These are phyloP conservation scores for Hypomontagnella monticulosa DNA, from an alignment of 495 filamentous ascomycete genomes.

Conservation along the genomic window DNA sequence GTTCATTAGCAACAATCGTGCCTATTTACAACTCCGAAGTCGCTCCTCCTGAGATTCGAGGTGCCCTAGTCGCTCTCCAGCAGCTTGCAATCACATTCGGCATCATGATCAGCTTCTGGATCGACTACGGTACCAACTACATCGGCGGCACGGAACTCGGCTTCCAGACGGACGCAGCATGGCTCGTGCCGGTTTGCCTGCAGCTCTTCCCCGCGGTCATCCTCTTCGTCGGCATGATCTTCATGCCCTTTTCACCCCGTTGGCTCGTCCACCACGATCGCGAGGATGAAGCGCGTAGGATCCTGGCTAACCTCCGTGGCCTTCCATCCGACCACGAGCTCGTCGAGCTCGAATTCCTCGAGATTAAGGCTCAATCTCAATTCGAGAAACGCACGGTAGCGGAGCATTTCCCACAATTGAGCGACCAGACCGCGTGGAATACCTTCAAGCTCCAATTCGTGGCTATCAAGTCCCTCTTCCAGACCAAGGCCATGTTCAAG, in stretches of 20 bases:
- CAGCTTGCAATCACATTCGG: constrained; percentile 85
- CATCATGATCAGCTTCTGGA: constrained; percentile 88
- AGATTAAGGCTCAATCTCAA: constrained; percentile 81
- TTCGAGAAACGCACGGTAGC: constrained; percentile 80
- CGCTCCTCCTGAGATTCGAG: constrained; percentile 67
- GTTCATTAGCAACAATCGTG: constrained; percentile 72
- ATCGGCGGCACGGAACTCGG: constrained; percentile 73
- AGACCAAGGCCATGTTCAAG: constrained; percentile 76
- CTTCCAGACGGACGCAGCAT: constrained; percentile 72
- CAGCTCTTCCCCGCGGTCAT: constrained; percentile 69
- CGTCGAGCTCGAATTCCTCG: constrained; percentile 79
- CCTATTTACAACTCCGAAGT: constrained; percentile 78
- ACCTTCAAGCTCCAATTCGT: constrained; percentile 75
- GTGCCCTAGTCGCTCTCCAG: constrained; percentile 79
- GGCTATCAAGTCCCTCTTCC: constrained; percentile 76
- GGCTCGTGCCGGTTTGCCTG: constrained; percentile 72
- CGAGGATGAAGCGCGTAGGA: constrained; percentile 73
- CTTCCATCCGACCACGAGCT: constrained; percentile 68
- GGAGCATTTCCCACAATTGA: constrained; percentile 74
- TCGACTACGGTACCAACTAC: constrained; percentile 79
- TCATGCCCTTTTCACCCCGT: constrained; percentile 83
- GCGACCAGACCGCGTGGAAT: constrained; percentile 67
- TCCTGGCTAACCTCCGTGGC: constrained; percentile 72
- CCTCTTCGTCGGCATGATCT: constrained; percentile 75
- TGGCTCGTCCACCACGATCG: constrained; percentile 81